Evolutionary conservation across 352 stramenopile genomes (phyloP).

Genomic region (Phytopythium sindhum): DNA sequence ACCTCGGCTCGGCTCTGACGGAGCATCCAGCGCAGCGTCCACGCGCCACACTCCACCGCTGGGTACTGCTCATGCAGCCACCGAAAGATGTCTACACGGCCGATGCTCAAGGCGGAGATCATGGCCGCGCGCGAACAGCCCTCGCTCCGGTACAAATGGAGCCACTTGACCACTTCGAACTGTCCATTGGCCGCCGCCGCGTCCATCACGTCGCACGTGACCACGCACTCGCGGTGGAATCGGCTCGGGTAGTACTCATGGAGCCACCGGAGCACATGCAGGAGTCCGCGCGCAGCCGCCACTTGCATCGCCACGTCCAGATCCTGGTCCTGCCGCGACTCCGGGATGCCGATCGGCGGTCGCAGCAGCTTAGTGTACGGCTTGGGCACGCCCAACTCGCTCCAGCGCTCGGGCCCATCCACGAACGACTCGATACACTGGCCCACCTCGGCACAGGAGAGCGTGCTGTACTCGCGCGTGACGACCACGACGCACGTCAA

Average conservation of each 20-base stretch:
- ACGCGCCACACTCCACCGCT: slow-evolving; percentile 2
- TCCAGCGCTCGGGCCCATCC: slow-evolving; percentile 1
- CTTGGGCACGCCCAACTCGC: neutral
- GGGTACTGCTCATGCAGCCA: slow-evolving; percentile 26
- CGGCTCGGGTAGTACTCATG: slow-evolving; percentile 9
- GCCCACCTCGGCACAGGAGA: slow-evolving; percentile 1
- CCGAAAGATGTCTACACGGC: slow-evolving; percentile 19
- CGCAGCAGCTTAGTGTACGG: neutral
- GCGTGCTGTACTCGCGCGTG: neutral
- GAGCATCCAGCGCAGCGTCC: slow-evolving; percentile 8
- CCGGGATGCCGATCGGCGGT: neutral
- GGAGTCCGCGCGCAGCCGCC: slow-evolving; percentile 11
- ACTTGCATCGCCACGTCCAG: slow-evolving; percentile 14
- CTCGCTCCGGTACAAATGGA: slow-evolving; percentile 21
- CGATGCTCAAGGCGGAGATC: slow-evolving; percentile 21
- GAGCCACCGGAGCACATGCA: slow-evolving; percentile 24
- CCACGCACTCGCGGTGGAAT: neutral
- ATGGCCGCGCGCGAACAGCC: slow-evolving; percentile 31
- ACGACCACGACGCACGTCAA: slow-evolving; percentile 3
- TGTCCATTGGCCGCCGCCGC: slow-evolving; percentile 24
- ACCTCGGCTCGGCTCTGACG: slow-evolving; percentile 3
- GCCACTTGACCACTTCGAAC: slow-evolving; percentile 22
- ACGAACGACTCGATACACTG: slow-evolving; percentile 4
- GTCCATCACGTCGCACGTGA: slow-evolving; percentile 26
- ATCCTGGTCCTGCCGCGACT: neutral